phyloP scores from a whole-genome alignment of 192 early-diverging fungal genomes.

The Phycomyces blakesleeanus region DNA sequence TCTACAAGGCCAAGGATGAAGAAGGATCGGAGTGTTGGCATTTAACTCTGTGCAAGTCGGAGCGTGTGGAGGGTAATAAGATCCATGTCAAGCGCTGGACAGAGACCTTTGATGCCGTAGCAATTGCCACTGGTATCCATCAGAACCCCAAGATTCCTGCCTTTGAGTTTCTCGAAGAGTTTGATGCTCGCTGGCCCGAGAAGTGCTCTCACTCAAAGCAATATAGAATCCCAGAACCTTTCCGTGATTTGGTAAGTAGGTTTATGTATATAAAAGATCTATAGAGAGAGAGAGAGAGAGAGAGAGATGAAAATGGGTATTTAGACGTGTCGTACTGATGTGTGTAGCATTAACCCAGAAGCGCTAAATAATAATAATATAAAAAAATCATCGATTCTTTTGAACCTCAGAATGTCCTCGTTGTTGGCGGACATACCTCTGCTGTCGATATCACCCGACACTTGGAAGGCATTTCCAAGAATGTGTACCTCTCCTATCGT shows the following conservation, averaged over 20 bases:
- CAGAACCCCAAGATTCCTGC: slow-evolving; percentile 15
- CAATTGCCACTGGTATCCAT: slow-evolving; percentile 17
- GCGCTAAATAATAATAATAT: not conserved
- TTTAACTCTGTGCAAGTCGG: not conserved
- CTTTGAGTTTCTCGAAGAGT: slow-evolving; percentile 8
- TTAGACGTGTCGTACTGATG: not conserved
- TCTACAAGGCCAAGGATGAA: slow-evolving; percentile 7
- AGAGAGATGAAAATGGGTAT: not conserved
- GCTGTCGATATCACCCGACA: slow-evolving; percentile 12
- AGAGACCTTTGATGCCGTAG: slow-evolving; percentile 19
- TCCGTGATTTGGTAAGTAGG: slow-evolving; percentile 15
- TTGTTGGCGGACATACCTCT: slow-evolving; percentile 20
- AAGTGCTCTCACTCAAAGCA: slow-evolving; percentile 23
- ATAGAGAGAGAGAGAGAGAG: too few relatives aligned
- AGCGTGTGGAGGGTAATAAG: not conserved
- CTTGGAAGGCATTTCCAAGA: slow-evolving; percentile 6
- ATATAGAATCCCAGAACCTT: slow-evolving; percentile 12
- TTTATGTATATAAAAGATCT: too few relatives aligned
- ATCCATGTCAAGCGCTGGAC: not conserved
- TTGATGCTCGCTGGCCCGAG: slow-evolving; percentile 17
- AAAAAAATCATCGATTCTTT: not conserved
- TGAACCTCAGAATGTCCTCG: slow-evolving; percentile 8
- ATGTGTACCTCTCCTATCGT: slow-evolving; percentile 17
- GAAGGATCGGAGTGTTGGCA: not conserved
- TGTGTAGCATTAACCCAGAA: not conserved